phyloP scores from a whole-genome alignment of 176 grass and related monocot species.

The Rhynchospora tenuis region DNA sequence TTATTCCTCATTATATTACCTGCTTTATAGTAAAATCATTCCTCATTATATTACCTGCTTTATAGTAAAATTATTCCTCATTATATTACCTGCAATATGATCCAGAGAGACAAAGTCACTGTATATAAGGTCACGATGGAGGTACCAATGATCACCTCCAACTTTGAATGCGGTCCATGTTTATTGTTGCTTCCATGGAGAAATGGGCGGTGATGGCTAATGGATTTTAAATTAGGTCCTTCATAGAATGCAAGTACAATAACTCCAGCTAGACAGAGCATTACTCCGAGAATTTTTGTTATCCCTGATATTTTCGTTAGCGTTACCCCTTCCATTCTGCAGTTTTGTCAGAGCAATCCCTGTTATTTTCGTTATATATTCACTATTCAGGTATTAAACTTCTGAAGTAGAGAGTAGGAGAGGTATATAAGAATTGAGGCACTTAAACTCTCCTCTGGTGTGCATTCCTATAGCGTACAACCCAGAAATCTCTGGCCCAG shows the following conservation, averaged over 20 bases:
- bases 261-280: constrained; percentile 40
- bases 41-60: constrained; percentile 18
- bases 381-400: too few species aligned
- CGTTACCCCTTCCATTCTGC: constrained; percentile 37
- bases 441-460: too few species aligned
- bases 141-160: constrained; percentile 46
- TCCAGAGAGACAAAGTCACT: constrained; percentile 50
- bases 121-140: constrained; percentile 36
- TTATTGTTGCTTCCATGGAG: background rate
- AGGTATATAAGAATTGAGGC: too few species aligned
- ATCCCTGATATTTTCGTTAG: constrained; percentile 24
- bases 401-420: too few species aligned
- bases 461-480: too few species aligned
- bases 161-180: constrained; percentile 14
- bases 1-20: background rate
- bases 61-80: too few species aligned
- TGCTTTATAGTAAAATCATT: background rate
- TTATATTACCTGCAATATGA: constrained; percentile 37
- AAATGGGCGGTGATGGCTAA: constrained; percentile 33
- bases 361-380: too few species aligned
- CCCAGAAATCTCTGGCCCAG: too few species aligned
- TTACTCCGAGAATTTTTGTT: constrained; percentile 34
- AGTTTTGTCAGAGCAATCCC: background rate
- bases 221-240: constrained; percentile 39
- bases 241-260: constrained; percentile 44